phyloP scores from a whole-genome alignment of 805 yeast species.

The Teunomyces barrocoloradensis region DNA sequence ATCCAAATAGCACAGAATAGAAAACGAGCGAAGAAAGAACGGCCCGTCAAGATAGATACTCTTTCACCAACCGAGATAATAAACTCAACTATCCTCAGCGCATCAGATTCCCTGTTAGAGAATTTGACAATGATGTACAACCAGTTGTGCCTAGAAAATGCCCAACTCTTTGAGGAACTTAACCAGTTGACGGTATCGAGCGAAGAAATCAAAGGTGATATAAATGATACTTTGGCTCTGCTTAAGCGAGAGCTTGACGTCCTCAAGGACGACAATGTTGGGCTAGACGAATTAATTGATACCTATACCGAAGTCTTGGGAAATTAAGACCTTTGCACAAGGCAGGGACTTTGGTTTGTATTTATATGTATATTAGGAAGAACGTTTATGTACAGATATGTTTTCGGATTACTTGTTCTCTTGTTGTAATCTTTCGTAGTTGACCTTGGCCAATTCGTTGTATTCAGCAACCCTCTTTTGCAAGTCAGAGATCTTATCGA shows the following conservation, averaged over 20 bases:
- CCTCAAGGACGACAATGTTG: slow-evolving; percentile 8
- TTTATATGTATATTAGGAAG: slow-evolving; percentile 3
- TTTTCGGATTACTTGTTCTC: not conserved
- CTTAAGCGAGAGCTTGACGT: slow-evolving; percentile 18
- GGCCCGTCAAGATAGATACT: slow-evolving; percentile 21
- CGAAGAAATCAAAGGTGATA: slow-evolving; percentile 17
- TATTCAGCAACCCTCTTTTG: slow-evolving; percentile 40
- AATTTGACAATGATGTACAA: slow-evolving; percentile 34
- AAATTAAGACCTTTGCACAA: not conserved
- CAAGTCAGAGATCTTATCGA: slow-evolving; percentile 24
- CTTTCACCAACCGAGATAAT: slow-evolving; percentile 32
- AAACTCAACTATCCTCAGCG: slow-evolving; percentile 24
- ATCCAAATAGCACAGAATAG: slow-evolving; percentile 41
- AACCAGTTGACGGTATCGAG: slow-evolving; percentile 18
- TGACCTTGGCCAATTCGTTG: slow-evolving; percentile 37
- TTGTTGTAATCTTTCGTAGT: slow-evolving; percentile 18
- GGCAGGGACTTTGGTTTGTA: not conserved
- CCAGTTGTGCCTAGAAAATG: slow-evolving; percentile 36
- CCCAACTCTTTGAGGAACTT: slow-evolving; percentile 24
- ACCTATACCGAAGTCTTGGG: slow-evolving; percentile 6
- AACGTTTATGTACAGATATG: slow-evolving; percentile 4
- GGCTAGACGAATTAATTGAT: slow-evolving; percentile 23
- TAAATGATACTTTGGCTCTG: slow-evolving; percentile 19
- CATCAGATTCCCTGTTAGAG: slow-evolving; percentile 21
- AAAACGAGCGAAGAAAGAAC: slow-evolving; percentile 9